Conservation (phyloP, 441 rosid genomes). For the Adansonia rubrostipa region DNA sequence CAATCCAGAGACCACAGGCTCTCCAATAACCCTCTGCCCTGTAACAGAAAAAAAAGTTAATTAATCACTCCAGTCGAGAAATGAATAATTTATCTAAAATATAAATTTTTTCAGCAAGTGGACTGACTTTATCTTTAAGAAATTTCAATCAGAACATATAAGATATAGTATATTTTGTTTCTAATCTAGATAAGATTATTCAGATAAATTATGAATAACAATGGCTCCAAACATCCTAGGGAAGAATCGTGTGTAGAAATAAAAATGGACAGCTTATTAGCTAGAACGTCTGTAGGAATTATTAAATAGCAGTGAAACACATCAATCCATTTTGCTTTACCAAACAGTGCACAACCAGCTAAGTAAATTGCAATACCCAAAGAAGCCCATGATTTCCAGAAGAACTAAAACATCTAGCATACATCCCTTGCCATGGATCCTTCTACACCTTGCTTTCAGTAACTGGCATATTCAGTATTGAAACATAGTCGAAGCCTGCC, state of each 20-base stretch:
- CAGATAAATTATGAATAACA: neutral
- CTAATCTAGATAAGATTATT: neutral
- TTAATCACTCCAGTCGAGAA: conserved; percentile 12
- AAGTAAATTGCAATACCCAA: neutral
- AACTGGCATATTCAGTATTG: neutral
- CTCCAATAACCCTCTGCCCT: conserved; percentile 95
- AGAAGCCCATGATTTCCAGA: conserved; percentile 5
- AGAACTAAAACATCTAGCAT: neutral
- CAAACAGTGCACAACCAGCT: neutral
- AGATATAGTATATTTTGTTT: neutral
- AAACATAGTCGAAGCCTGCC: neutral
- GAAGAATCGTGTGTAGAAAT: neutral
- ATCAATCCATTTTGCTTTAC: neutral
- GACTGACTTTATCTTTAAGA: neutral
- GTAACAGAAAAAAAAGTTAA: conserved; percentile 37
- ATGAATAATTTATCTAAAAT: neutral
- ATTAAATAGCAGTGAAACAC: neutral
- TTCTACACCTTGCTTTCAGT: neutral
- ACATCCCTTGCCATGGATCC: neutral
- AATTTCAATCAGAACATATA: conserved; percentile 7
- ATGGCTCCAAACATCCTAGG: neutral
- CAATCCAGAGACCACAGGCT: conserved; percentile 89
- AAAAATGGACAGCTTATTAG: neutral
- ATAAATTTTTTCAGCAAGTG: neutral
- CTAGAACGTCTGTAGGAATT: neutral